A percentile compares a stretch with the other conserved stretches of the same genome.
These are phyloP conservation scores for Aphanocladium album DNA, from an alignment of 2,329 filamentous ascomycete species.

Conservation along the genomic window DNA sequence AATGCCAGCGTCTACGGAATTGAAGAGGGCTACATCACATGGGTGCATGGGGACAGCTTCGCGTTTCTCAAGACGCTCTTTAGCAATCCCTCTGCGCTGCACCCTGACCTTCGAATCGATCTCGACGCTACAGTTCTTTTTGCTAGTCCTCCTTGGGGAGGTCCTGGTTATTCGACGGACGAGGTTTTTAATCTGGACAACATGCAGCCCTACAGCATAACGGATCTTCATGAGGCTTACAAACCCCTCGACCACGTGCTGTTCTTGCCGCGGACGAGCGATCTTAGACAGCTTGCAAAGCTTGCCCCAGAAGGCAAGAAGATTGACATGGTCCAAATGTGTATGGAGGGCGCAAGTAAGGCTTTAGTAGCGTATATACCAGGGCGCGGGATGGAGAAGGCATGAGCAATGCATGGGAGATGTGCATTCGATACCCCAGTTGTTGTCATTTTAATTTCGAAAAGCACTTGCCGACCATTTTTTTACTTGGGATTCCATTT, in stretches of 20 bases:
- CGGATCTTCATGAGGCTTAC: constrained; percentile 58
- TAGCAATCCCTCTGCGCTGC: constrained; percentile 31
- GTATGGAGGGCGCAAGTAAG: constrained; percentile 85
- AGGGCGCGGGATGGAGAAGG: constrained; percentile 14
- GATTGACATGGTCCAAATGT: constrained; percentile 81
- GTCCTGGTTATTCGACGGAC: constrained; percentile 49
- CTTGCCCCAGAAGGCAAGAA: constrained; percentile 47
- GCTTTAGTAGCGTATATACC: constrained; percentile 63
- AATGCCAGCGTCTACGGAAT: constrained; percentile 87
- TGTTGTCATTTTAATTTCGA: background rate
- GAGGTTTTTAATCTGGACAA: constrained; percentile 75
- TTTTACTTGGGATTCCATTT: background rate
- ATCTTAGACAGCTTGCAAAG: constrained; percentile 71
- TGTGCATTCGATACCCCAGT: background rate
- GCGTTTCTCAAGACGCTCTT: constrained; percentile 53
- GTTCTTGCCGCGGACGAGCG: constrained; percentile 80
- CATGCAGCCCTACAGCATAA: constrained; percentile 83
- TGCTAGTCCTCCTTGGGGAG: constrained; percentile 57
- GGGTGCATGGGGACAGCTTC: constrained; percentile 85
- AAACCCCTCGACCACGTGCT: constrained; percentile 59
- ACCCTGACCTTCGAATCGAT: constrained; percentile 37
- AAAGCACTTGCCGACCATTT: background rate
- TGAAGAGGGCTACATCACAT: constrained; percentile 65
- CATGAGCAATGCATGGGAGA: background rate
- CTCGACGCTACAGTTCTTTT: constrained; percentile 43